Base-by-base conservation (phyloP, 495 filamentous ascomycete species). In the Chaetomium cochliodes region DNA sequence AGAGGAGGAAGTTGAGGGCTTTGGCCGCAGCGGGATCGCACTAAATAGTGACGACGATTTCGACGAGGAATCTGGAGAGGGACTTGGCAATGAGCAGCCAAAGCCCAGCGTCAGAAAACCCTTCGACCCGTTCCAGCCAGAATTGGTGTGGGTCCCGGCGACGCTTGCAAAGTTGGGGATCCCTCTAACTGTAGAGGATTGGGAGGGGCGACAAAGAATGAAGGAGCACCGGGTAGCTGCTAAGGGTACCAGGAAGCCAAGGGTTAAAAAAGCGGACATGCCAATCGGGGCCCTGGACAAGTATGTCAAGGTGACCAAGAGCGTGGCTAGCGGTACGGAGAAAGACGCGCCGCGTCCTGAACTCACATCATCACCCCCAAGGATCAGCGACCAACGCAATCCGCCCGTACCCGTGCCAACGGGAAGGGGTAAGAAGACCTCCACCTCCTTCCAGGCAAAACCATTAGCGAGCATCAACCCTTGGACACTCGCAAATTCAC, bases 91-190 rank as follows among this genome's bases (percentile, higher is more conserved):
- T 44, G 59, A 70, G 7, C 71, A 65, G 3, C 54, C 69, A 0
- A 72, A 70, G 23, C 74, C 72, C 52, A 76, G 72, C 50, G 69
- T 78, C 41, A 81, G 73, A 18, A 90, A 86, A 70, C 74, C 85
- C 37, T 85, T 82, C n/a, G 80, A 86, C 49, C 88, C 88, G 0
- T 91, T 85, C 52, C 87, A 93, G 67, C 85, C 91, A 3, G 85
- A 86, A 37, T 73, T 85, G 42, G 70, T 81, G 4, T 98, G 93
- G 93, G 75, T 97, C 7, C 84, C 91, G 13, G 88, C 92, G 69
- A 82, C 84, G 0, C 79, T 90, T 63, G 87, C 86, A 12, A 88
- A 85, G 59, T 71, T 89, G 18, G 89, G 91, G 0, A 80, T 90
- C 56, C 91, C 90, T 22, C 74, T 88, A 15, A 82, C 85, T n/a